phyloP scores from a whole-genome alignment of 2,329 filamentous ascomycete species.

The Zasmidium angulare region DNA sequence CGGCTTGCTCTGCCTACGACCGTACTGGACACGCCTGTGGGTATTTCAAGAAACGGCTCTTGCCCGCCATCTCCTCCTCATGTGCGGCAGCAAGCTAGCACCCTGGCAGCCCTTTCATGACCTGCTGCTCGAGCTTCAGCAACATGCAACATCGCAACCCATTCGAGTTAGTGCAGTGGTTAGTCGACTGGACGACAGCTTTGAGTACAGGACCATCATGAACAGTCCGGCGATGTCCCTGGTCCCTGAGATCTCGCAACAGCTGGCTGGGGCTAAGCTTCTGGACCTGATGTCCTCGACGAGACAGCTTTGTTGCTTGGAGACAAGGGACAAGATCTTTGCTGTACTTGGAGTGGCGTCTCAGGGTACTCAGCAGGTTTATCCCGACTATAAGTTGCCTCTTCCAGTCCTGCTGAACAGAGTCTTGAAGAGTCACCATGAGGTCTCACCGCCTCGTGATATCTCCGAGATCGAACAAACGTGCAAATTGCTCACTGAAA shows the following conservation, averaged over 20 bases:
- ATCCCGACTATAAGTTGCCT: background rate
- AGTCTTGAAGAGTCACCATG: background rate
- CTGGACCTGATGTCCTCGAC: constrained; percentile 1
- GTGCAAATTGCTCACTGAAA: too few relatives aligned
- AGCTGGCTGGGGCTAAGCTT: background rate
- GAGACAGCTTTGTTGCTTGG: constrained; percentile 1
- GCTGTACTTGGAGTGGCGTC: constrained; percentile 4
- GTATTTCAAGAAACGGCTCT: constrained; percentile 10
- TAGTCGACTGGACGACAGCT: too few relatives aligned
- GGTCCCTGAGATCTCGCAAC: background rate
- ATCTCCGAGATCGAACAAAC: background rate
- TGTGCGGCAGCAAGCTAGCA: constrained; percentile 6
- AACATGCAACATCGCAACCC: background rate
- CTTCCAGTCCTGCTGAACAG: background rate
- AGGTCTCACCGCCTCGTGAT: background rate
- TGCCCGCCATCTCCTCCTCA: background rate
- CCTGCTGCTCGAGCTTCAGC: background rate
- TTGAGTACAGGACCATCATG: background rate
- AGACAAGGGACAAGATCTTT: constrained; percentile 8
- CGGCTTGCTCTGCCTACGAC: constrained; percentile 3
- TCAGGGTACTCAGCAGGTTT: background rate
- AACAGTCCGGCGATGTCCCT: constrained; percentile 7
- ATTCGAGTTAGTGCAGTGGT: too few relatives aligned
- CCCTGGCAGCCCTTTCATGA: background rate
- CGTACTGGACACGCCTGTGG: constrained; percentile 14